Percentiles rank a stretch among this genome's conserved stretches.
These are phyloP conservation scores for Diaporthe sp. DNA, from an alignment of 2,329 filamentous ascomycete genomes.

Conservation along the genomic window DNA sequence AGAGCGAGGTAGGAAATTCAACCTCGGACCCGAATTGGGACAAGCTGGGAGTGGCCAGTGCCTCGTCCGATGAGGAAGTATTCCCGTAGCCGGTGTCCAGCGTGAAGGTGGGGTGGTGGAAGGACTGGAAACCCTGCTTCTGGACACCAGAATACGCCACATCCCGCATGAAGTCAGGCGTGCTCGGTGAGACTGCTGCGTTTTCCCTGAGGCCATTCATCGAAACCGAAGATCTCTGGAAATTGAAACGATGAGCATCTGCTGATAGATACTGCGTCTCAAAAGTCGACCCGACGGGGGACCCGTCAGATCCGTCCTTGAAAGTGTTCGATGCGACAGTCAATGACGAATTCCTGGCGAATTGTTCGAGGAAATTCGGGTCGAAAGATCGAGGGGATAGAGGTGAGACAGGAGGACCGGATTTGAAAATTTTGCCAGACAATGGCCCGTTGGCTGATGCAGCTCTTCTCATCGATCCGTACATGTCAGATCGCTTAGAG, in stretches of 20 bases:
- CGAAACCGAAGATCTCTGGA: constrained; percentile 43
- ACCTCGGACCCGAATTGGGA: constrained; percentile 61
- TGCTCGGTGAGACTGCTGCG: constrained; percentile 52
- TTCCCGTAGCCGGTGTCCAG: constrained; percentile 48
- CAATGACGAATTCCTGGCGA: constrained; percentile 33
- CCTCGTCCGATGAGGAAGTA: constrained; percentile 60
- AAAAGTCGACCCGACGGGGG: constrained; percentile 32
- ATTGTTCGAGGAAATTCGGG: constrained; percentile 50
- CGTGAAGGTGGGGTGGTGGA: constrained; percentile 47
- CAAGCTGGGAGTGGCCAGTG: constrained; percentile 62
- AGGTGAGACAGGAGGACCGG: constrained; percentile 49
- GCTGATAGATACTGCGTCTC: constrained; percentile 40
- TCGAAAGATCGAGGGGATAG: constrained; percentile 61
- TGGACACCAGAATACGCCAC: constrained; percentile 42
- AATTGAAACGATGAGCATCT: constrained; percentile 47
- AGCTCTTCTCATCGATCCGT: constrained; percentile 67
- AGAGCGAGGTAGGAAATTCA: constrained; percentile 55
- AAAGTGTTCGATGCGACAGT: constrained; percentile 31
- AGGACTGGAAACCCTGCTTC: constrained; percentile 42
- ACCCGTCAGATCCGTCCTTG: constrained; percentile 31
- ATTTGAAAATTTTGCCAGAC: constrained; percentile 58
- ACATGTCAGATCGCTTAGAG: constrained; percentile 58
- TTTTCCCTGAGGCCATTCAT: constrained; percentile 54
- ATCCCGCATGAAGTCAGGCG: constrained; percentile 55
- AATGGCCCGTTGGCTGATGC: constrained; percentile 63